phyloP scores from a whole-genome alignment of 75 land plant genomes.

The Adiantum capillusveneris region DNA sequence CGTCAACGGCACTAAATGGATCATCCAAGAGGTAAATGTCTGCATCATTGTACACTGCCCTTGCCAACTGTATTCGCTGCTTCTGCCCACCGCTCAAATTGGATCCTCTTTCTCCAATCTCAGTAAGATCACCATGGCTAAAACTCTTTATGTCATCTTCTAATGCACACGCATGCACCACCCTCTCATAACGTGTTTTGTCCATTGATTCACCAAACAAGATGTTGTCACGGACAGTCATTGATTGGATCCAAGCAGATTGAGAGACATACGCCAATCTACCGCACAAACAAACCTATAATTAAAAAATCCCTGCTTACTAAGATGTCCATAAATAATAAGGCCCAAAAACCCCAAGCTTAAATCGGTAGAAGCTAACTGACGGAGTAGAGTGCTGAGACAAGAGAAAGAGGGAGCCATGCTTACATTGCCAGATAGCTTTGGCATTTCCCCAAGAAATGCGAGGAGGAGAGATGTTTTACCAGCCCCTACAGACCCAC shows the following conservation, averaged over 20 bases:
- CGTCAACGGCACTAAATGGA: constrained; percentile 96
- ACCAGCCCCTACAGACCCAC: constrained; percentile 94
- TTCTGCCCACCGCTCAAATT: no score
- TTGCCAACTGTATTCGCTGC: no score
- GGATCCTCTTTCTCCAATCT: no score
- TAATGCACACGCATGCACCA: no score
- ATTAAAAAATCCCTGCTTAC: neutral
- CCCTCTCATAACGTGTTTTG: no score
- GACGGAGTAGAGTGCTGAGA: no score
- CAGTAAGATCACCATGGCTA: no score
- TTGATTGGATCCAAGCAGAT: constrained; percentile 83
- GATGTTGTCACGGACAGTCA: no score
- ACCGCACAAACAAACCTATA: constrained; percentile 31
- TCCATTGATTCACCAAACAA: no score
- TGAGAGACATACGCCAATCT: constrained; percentile 84
- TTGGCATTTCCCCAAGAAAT: constrained; percentile 83
- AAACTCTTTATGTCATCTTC: no score
- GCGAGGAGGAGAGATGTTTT: constrained; percentile 73
- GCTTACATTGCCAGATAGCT: constrained; percentile 49
- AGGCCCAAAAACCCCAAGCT: neutral
- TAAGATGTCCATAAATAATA: neutral
- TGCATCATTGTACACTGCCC: no score
- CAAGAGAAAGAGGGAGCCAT: neutral
- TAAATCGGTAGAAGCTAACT: neutral
- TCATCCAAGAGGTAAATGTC: no score